These are phyloP conservation scores for Debaryomyces prosopidis DNA, from an alignment of 805 yeast genomes.

Conservation along the genomic window DNA sequence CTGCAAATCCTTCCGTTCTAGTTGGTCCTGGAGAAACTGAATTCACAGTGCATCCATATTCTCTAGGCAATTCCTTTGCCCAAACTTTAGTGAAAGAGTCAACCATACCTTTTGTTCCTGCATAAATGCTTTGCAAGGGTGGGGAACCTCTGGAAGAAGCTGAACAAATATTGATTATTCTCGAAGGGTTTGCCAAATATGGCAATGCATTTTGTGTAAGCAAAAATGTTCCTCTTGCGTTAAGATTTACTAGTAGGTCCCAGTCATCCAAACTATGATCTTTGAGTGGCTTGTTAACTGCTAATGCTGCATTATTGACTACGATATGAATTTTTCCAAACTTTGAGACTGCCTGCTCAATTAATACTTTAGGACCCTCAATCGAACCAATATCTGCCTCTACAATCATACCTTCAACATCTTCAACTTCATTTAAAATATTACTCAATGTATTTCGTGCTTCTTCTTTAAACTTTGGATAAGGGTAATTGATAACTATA, in stretches of 20 bases:
- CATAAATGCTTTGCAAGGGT: constrained; percentile 6
- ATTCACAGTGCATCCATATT: constrained; percentile 12
- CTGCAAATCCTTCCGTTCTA: constrained; percentile 13
- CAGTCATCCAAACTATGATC: constrained; percentile 2
- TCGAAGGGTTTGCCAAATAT: constrained; percentile 3
- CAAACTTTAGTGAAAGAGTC: constrained; percentile 12
- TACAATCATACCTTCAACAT: not conserved
- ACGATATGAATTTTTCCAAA: constrained; percentile 1
- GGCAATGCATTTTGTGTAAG: no score
- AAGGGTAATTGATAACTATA: constrained; percentile 12
- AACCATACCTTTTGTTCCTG: constrained; percentile 15
- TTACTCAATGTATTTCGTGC: not conserved
- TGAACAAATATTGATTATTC: constrained; percentile 1
- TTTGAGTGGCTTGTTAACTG: constrained; percentile 1
- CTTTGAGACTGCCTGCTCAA: not conserved
- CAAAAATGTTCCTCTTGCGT: no score
- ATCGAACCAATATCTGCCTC: constrained; percentile 1
- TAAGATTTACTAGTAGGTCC: no score
- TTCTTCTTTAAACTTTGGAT: not conserved
- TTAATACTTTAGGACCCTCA: constrained; percentile 1
- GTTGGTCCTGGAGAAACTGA: constrained; percentile 13
- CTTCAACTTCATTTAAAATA: not conserved
- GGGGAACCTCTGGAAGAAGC: constrained; percentile 2
- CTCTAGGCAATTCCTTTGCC: constrained; percentile 16
- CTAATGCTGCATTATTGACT: constrained; percentile 3